Conservation (phyloP, 2,329 filamentous ascomycete species). For the Periconia sp. region DNA sequence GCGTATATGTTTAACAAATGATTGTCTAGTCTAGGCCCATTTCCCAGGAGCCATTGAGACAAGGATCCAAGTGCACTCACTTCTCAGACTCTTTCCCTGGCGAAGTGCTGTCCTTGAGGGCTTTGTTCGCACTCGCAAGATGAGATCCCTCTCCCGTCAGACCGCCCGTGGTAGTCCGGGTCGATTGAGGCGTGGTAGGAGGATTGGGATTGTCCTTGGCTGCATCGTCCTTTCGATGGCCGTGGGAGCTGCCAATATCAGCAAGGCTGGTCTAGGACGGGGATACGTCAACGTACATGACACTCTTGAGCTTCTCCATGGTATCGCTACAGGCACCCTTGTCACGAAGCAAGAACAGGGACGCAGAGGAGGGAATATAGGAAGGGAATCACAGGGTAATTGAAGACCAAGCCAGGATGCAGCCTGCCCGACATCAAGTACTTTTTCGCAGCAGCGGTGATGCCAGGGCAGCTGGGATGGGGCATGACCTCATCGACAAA, state of each 20-base stretch:
- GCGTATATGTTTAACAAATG: too few species aligned
- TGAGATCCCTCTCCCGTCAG: constrained; percentile 30
- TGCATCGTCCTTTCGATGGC: constrained; percentile 39
- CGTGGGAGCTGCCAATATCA: constrained; percentile 27
- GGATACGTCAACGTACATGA: constrained; percentile 42
- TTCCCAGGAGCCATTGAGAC: too few species aligned
- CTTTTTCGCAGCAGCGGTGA: too few species aligned
- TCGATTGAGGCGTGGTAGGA: constrained; percentile 20
- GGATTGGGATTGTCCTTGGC: constrained; percentile 21
- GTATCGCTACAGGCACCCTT: too few species aligned
- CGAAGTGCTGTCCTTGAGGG: too few species aligned
- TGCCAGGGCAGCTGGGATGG: background rate
- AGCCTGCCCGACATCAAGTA: too few species aligned
- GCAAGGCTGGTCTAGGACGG: background rate
- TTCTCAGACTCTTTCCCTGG: too few species aligned
- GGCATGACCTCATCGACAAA: constrained; percentile 19
- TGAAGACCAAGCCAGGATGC: too few species aligned
- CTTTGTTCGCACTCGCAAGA: constrained; percentile 13
- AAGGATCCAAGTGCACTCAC: too few species aligned
- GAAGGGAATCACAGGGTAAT: background rate
- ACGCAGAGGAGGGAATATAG: background rate
- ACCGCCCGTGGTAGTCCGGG: constrained; percentile 1
- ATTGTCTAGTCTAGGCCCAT: too few species aligned
- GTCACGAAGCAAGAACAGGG: background rate
- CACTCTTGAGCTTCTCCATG: constrained; percentile 55